Base-by-base conservation (phyloP, 2,329 filamentous ascomycete species). In the Colletotrichum plurivorum region DNA sequence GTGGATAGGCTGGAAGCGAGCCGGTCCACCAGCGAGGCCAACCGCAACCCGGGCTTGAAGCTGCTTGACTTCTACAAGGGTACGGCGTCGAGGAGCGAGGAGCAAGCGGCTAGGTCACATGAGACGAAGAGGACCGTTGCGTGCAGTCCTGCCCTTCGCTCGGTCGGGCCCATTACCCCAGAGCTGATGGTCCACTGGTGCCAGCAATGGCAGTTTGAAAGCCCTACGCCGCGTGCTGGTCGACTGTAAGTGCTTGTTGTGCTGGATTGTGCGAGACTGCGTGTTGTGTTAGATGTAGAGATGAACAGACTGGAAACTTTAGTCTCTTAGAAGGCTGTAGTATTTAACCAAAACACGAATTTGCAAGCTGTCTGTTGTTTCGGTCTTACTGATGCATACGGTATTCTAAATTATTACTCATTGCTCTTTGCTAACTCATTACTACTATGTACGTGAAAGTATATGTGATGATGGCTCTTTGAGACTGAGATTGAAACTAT, bases 131-230 rank as follows among this genome's bases (percentile, higher is more conserved):
- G 76, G 25, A 84, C 85, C 0, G 76, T 75, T 45, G 71, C 73
- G 43, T 76, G 76, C 4, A 87, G 85, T 66, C 73, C 76, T 52
- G 83, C 84, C 0, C 80, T 85, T 78, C 77, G 77, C 8, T 71
- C 73, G 3, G 76, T 84, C 56, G 76, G 76, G 16, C 76, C 82
- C 0, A 75, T 88, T 13, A 84, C 81, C 4, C 74, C 77, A 1
- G 78, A 80, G n/a, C 64, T 87, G 76, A 82, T 88, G 81, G 75
- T 72, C 58, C 81, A 82, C 31, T 88, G 84, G 84, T 85, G 84
- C 60, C 70, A 74, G 54, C 84, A 86, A 71, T 86, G 84, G 84
- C 75, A 71, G 0, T 81, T 78, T 5, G 60, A 69, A 45, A 55
- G 15, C 22, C 51, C 62, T 13, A 25, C 54, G 15, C 10, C 22